Evolutionary conservation across 257 asterid species (phyloP).

Genomic region (Handroanthus guayacan): DNA sequence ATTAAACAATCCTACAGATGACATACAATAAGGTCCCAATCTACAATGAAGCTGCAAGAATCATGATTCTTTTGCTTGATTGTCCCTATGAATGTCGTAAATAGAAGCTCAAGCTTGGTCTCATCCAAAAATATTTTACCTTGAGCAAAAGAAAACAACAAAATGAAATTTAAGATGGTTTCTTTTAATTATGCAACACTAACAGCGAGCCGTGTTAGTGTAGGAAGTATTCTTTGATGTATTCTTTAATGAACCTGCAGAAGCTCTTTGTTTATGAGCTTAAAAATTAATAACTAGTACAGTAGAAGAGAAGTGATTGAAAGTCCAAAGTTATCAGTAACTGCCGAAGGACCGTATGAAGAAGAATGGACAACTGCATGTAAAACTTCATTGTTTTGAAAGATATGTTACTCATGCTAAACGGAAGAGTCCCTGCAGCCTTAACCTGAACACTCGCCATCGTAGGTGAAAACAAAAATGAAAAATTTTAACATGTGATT

Average conservation of each 20-base stretch:
- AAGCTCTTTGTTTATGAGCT: background rate
- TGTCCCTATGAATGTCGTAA: background rate
- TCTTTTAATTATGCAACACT: background rate
- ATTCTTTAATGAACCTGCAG: background rate
- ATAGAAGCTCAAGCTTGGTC: background rate
- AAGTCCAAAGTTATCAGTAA: background rate
- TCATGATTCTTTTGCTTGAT: background rate
- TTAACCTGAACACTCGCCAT: background rate
- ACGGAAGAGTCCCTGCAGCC: background rate
- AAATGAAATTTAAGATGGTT: background rate
- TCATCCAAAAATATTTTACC: background rate
- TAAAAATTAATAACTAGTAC: background rate
- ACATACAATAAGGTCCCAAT: background rate
- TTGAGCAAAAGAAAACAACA: background rate
- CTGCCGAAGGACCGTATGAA: background rate
- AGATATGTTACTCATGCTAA: background rate
- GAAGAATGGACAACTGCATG: background rate
- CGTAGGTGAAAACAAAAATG: background rate
- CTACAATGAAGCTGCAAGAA: background rate
- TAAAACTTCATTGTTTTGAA: slow-evolving; percentile 8
- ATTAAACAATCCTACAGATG: background rate
- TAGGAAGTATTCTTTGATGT: background rate
- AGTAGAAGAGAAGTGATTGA: background rate
- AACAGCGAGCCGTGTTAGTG: background rate
- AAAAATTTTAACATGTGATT: background rate